phyloP scores from a whole-genome alignment of 2,329 filamentous ascomycete species.

The Aspergillus puulaauensis region DNA sequence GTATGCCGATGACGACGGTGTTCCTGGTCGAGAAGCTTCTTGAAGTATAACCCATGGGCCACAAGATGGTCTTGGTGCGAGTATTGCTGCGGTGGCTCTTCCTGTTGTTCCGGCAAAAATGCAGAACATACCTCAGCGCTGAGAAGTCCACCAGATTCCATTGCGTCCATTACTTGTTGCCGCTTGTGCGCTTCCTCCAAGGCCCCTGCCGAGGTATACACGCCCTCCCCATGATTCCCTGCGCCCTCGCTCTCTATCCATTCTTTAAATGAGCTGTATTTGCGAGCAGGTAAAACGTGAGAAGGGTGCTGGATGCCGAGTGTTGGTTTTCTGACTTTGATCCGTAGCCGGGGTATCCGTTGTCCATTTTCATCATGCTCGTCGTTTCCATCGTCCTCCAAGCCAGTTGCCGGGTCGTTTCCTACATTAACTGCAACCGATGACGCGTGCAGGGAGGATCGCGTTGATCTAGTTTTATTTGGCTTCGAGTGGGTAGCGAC shows the following conservation, averaged over 20 bases:
- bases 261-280: constrained; percentile 59
- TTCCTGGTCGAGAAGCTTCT: constrained; percentile 75
- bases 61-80: constrained; percentile 84
- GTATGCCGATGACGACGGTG: constrained; percentile 72
- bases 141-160: constrained; percentile 71
- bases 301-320: constrained; percentile 53
- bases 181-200: constrained; percentile 69
- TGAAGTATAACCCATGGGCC: constrained; percentile 76
- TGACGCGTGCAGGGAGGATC: constrained; percentile 25
- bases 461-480: constrained; percentile 22
- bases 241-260: constrained; percentile 59
- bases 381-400: constrained; percentile 9
- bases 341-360: constrained; percentile 38
- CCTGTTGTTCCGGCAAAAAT: constrained; percentile 70
- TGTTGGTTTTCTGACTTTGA: constrained; percentile 53
- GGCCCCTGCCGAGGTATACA: constrained; percentile 60
- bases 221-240: constrained; percentile 44
- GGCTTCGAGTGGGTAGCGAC: constrained; percentile 21
- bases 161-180: constrained; percentile 68
- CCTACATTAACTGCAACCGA: constrained; percentile 5
- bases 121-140: constrained; percentile 68
- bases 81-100: constrained; percentile 77
- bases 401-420: constrained; percentile 12
- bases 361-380: constrained; percentile 24
- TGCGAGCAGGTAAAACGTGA: constrained; percentile 47